Conservation (phyloP, 352 stramenopile genomes). For the Pythium aristosporum region DNA sequence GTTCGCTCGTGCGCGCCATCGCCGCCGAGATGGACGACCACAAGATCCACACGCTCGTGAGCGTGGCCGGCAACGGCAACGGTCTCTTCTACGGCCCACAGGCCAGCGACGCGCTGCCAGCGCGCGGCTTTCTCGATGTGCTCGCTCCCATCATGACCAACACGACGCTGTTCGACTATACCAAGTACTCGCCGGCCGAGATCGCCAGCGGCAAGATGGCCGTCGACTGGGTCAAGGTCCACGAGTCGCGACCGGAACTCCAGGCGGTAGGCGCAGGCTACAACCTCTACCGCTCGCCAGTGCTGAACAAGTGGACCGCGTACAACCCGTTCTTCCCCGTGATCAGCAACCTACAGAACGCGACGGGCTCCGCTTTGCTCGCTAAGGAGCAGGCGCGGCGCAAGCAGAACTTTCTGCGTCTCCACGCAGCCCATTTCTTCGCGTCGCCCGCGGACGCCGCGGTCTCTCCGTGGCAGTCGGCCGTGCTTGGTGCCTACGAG, state of each 20-base stretch:
- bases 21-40: conserved; percentile 55
- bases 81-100: conserved; percentile 49
- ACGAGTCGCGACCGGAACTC: conserved; percentile 28
- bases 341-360: conserved; percentile 24
- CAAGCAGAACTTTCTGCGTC: conserved; percentile 31
- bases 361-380: conserved; percentile 8
- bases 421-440: conserved; percentile 38
- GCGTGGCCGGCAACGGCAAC: conserved; percentile 38
- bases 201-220: conserved; percentile 31
- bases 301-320: neutral
- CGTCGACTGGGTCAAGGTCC: conserved; percentile 30
- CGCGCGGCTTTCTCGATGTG: conserved; percentile 34
- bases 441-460: conserved; percentile 33
- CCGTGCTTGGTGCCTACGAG: conserved; percentile 36
- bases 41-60: conserved; percentile 29
- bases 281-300: conserved; percentile 39
- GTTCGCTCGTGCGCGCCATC: conserved; percentile 36
- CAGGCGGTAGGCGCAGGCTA: conserved; percentile 7
- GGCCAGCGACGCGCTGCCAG: conserved; percentile 27
- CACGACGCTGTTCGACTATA: conserved; percentile 32
- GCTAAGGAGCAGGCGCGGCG: conserved; percentile 30
- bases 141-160: conserved; percentile 30
- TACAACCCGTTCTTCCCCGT: conserved; percentile 38
- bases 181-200: conserved; percentile 24
- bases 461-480: conserved; percentile 40